A percentile compares a stretch with the other conserved stretches of the same genome.
These are phyloP conservation scores for Neonectria coccinea DNA, from an alignment of 2,329 filamentous ascomycete species.

Conservation along the genomic window DNA sequence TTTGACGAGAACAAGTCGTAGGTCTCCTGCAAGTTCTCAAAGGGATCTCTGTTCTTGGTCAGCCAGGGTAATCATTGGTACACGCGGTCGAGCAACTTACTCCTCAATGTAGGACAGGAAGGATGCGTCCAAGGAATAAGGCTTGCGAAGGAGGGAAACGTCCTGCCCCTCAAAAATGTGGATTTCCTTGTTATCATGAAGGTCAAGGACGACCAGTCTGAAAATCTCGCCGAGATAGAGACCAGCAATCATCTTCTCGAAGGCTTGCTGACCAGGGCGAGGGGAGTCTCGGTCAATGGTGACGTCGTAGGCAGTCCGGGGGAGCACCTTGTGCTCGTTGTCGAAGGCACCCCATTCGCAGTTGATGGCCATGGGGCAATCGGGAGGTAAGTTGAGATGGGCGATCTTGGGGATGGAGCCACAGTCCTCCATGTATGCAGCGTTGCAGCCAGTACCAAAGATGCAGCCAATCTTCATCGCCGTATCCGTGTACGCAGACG, in stretches of 20 bases:
- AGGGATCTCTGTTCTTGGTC: slow-evolving; percentile 76
- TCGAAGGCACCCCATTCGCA: slow-evolving; percentile 98
- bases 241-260: slow-evolving; percentile 98
- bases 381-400: slow-evolving; percentile 86
- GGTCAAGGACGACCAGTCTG: slow-evolving; percentile 85
- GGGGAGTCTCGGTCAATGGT: slow-evolving; percentile 92
- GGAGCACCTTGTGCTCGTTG: slow-evolving; percentile 90
- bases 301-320: slow-evolving; percentile 85
- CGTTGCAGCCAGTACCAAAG: slow-evolving; percentile 98
- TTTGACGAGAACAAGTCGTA: slow-evolving; percentile 82
- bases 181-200: slow-evolving; percentile 81
- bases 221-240: slow-evolving; percentile 96
- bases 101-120: slow-evolving; percentile 95
- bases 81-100: slow-evolving; percentile 58
- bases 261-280: slow-evolving; percentile 91
- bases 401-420: slow-evolving; percentile 94
- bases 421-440: slow-evolving; percentile 95
- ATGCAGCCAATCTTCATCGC: slow-evolving; percentile 97
- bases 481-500: slow-evolving; percentile 94
- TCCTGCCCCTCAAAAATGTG: slow-evolving; percentile 88
- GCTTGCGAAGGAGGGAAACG: slow-evolving; percentile 81
- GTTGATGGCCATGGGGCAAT: slow-evolving; percentile 93
- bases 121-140: slow-evolving; percentile 91
- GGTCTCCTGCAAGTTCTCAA: slow-evolving; percentile 93
- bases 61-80: slow-evolving; percentile 16